Base-by-base conservation (phyloP, 2,329 filamentous ascomycete species). In the Epichloe glyceriae region DNA sequence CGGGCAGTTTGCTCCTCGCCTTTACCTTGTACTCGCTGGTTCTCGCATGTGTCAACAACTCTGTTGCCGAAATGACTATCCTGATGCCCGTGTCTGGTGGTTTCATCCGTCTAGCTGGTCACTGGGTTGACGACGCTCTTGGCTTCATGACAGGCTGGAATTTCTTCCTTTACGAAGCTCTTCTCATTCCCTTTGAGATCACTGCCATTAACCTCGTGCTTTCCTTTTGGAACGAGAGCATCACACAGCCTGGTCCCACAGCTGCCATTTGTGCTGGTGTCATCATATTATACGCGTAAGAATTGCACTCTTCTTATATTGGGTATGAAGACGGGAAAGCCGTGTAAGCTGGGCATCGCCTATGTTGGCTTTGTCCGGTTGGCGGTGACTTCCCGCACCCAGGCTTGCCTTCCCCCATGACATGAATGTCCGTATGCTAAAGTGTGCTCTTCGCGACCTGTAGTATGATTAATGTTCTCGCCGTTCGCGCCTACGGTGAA, bases 401-500 rank as follows among this genome's bases (percentile, higher is more conserved):
- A 14, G 12, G 49, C 47, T 49, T 45, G n/a, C 44, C 37, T 45
- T 33, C 41, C 19, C 8, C 10, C 26, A 45, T 44, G 41, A 42
- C 33, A 30, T 41, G n/a, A n/a, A 52, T 51, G 55, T 53, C 52
- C 22, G 22, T 38, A 60, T 58, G 55, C 64, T 67, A 63, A 68
- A 57, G 50, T 38, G 46, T 53, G 17, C 41, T 55, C 22, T 47
- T 54, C 57, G n/a, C 19, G 49, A 49, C 54, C 7, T 55, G 50
- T 61, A 75, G 72, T 59, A 59, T 69, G 42, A 70, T 86, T 58
- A 86, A 87, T 58, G 59, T 85, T 41, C 74, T 86, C 54, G 79
- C 79, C 33, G 81, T 85, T 37, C 73, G 78, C 54, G 80, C 70
- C 67, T 86, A 81, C 58, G 83, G 83, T 55, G 82, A 86, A 62